Evolutionary conservation across 148 eudicot species (phyloP).

Genomic region (Dianthus caryophyllus): DNA sequence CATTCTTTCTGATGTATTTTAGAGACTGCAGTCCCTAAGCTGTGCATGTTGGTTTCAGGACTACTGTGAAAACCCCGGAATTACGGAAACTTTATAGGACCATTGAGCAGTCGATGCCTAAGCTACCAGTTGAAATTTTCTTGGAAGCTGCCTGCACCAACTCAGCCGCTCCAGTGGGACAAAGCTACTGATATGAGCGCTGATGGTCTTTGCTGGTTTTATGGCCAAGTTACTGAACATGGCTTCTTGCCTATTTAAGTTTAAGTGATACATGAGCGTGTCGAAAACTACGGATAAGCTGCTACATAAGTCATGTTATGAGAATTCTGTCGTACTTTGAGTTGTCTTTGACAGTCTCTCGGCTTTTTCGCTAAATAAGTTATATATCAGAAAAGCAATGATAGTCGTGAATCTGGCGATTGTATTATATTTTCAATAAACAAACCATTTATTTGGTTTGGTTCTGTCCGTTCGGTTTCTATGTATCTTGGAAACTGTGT

Average conservation of each 20-base stretch:
- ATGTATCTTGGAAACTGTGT: slow-evolving; percentile 1
- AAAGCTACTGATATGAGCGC: slow-evolving; percentile 59
- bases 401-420: not conserved
- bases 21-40: not conserved
- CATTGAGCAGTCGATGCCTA: slow-evolving; percentile 48
- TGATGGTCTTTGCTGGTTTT: slow-evolving; percentile 41
- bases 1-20: not conserved
- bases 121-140: slow-evolving; percentile 43
- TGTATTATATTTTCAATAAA: not conserved
- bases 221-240: slow-evolving; percentile 22
- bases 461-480: slow-evolving; percentile 1
- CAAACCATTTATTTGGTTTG: not conserved
- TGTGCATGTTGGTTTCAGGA: slow-evolving; percentile 34
- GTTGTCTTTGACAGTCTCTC: too few relatives aligned
- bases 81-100: slow-evolving; percentile 30
- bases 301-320: not conserved
- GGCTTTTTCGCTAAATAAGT: too few relatives aligned
- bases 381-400: too few relatives aligned
- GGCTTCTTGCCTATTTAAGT: slow-evolving; percentile 26
- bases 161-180: slow-evolving; percentile 48
- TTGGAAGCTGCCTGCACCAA: slow-evolving; percentile 52
- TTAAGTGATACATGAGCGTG: slow-evolving; percentile 9
- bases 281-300: not conserved
- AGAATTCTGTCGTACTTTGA: not conserved
- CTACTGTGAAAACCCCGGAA: slow-evolving; percentile 37